Percentiles rank a stretch among this genome's conserved stretches.
phyloP scores from a whole-genome alignment of 768 basidiomycete genomes.

The Trametes villosa region DNA sequence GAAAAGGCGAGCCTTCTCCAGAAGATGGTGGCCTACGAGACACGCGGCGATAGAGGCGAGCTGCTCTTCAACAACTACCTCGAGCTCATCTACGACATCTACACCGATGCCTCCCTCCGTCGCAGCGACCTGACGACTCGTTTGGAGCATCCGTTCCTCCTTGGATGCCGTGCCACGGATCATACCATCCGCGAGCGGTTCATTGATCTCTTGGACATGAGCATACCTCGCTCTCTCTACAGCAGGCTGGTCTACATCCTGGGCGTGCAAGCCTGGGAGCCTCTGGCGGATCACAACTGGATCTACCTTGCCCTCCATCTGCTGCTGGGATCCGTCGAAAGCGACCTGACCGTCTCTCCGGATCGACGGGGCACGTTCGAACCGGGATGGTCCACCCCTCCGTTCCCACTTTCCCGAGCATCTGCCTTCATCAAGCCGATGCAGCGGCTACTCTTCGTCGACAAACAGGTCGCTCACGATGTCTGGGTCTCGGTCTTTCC shows the following conservation, averaged over 20 bases:
- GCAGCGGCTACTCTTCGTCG: conserved; percentile 82
- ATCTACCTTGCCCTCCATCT: conserved; percentile 89
- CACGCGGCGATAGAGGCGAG: conserved; percentile 80
- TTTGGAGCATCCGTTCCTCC: conserved; percentile 89
- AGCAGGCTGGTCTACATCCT: conserved; percentile 87
- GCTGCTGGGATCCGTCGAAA: conserved; percentile 73
- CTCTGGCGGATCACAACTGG: conserved; percentile 92
- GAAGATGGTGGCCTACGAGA: conserved; percentile 86
- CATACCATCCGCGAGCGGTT: conserved; percentile 79
- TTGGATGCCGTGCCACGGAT: conserved; percentile 89
- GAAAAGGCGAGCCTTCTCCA: conserved; percentile 91
- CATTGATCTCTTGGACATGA: conserved; percentile 87
- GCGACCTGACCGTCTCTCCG: conserved; percentile 44
- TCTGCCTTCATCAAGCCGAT: conserved; percentile 70
- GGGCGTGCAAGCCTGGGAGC: conserved; percentile 95
- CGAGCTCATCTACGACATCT: conserved; percentile 91
- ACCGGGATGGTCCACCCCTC: conserved; percentile 36
- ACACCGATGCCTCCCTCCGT: conserved; percentile 82
- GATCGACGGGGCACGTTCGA: conserved; percentile 46
- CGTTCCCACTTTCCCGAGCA: conserved; percentile 50
- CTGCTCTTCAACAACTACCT: conserved; percentile 81
- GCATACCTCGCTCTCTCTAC: conserved; percentile 81
- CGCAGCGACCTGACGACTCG: conserved; percentile 93
- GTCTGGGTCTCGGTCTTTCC: conserved; percentile 90
- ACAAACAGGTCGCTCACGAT: conserved; percentile 75